These are phyloP conservation scores for Amanita exitialis DNA, from an alignment of 768 basidiomycete genomes.

Conservation along the genomic window DNA sequence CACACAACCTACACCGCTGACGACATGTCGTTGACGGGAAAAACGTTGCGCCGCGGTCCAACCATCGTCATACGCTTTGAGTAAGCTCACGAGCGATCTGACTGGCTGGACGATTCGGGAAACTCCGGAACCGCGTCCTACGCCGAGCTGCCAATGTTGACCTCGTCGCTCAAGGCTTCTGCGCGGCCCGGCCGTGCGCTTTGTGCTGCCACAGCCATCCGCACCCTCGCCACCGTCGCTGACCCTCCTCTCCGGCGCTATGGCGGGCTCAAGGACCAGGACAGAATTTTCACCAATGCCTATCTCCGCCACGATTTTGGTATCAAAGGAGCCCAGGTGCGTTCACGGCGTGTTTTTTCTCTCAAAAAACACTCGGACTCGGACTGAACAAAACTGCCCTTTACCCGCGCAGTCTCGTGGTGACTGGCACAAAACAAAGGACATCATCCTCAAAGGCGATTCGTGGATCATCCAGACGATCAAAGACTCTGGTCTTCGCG, in stretches of 20 bases:
- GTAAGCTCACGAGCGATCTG: not conserved
- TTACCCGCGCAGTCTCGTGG: slow-evolving; percentile 66
- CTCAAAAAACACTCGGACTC: not conserved
- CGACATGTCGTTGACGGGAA: too few species aligned
- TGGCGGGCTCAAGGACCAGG: slow-evolving; percentile 91
- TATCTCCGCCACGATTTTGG: slow-evolving; percentile 86
- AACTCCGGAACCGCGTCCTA: slow-evolving; percentile 24
- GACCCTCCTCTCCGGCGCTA: slow-evolving; percentile 86
- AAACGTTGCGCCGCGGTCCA: too few species aligned
- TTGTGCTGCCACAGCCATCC: slow-evolving; percentile 10
- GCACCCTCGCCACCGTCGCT: slow-evolving; percentile 62
- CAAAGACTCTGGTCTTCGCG: slow-evolving; percentile 92
- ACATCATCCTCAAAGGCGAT: slow-evolving; percentile 91
- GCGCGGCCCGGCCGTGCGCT: slow-evolving; percentile 19
- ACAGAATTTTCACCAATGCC: slow-evolving; percentile 88
- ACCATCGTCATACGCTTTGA: not conserved
- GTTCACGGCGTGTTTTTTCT: slow-evolving; percentile 12
- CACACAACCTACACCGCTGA: too few species aligned
- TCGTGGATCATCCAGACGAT: slow-evolving; percentile 95
- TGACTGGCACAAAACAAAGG: slow-evolving; percentile 98
- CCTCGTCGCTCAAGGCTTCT: slow-evolving; percentile 24
- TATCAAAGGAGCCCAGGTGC: slow-evolving; percentile 83
- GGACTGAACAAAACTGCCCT: not conserved
- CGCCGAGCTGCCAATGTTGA: slow-evolving; percentile 23
- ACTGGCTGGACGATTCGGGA: slow-evolving; percentile 13